Base-by-base conservation (phyloP, 768 basidiomycete genomes). In the Trametes cubensis region DNA sequence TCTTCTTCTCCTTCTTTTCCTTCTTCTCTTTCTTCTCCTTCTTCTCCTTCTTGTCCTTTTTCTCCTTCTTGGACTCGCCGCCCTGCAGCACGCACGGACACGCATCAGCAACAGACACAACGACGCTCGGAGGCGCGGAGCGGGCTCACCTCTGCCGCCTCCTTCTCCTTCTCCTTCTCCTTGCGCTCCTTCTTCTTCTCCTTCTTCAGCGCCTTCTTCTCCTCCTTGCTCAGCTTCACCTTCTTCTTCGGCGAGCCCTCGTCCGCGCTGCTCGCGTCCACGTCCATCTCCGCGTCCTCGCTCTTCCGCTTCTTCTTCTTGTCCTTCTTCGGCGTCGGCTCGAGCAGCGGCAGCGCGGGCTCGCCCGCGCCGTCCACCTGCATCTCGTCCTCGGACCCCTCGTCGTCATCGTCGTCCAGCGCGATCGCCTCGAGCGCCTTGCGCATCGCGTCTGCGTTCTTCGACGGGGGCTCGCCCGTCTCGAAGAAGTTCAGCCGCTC, bases 401-500 rank as follows among this genome's bases (percentile, higher is more conserved):
- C n/a, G n/a, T 81, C 83, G 0, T 86, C 87, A 2, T 85, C 83
- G 2, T 82, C 83, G 8, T 91, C 92, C 20, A 89, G 72, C 7
- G 84, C 85, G 44, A 96, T 85, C 56, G 83, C 82, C n/a, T 90
- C 85, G 62, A 95, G 70, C 18, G 95, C 95, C 73, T 90, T 92
- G 64, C 88, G 86, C 64, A 97, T 94, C n/a, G 89, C 91, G 63
- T 96, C 95, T 25, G 92, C 83, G 59, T 92, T 97, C 79, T 95
- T 98, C 26, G 85, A 84, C 21, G 95, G 95, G 10, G 94, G 85
- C 8, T 83, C 84, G 6, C 96, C 96, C 0, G 86, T 90, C 75
- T 96, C 95, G 78, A 97, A 99, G 80, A 98, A 98, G 61, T 81
- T 80, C 3, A 99, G 82, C 14, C 97, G 88, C 75, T 98, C 96